Conservation (phyloP, 2,329 filamentous ascomycete species). For the Neonectria hederae region DNA sequence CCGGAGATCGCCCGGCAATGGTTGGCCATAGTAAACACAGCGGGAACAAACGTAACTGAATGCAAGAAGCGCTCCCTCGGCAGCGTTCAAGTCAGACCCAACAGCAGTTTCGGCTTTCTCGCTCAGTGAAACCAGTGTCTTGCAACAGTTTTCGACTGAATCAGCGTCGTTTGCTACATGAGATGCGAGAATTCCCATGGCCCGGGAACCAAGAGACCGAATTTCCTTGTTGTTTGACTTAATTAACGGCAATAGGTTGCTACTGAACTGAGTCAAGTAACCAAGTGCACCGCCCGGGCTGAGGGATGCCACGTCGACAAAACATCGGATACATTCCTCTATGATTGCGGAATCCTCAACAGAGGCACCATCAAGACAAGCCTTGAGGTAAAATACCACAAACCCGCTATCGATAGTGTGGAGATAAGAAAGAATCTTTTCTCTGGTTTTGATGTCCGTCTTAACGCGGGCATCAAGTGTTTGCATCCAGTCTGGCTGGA, state of each 20-base stretch:
- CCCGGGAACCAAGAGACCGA: constrained; percentile 72
- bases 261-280: constrained; percentile 58
- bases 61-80: constrained; percentile 59
- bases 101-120: constrained; percentile 52
- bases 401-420: constrained; percentile 50
- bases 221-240: constrained; percentile 77
- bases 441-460: constrained; percentile 72
- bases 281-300: constrained; percentile 61
- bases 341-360: constrained; percentile 52
- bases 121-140: constrained; percentile 55
- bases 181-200: constrained; percentile 79
- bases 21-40: constrained; percentile 54
- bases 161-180: constrained; percentile 61
- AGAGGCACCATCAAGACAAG: constrained; percentile 67
- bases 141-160: constrained; percentile 38
- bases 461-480: constrained; percentile 78
- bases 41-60: constrained; percentile 57
- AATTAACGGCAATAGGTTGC: constrained; percentile 67
- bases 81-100: constrained; percentile 55
- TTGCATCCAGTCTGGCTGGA: constrained; percentile 86
- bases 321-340: constrained; percentile 61
- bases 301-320: constrained; percentile 63
- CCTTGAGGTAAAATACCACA: constrained; percentile 58
- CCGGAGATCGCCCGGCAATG: constrained; percentile 38
- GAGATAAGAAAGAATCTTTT: constrained; percentile 66